A percentile compares a stretch with the other conserved stretches of the same genome.
These are phyloP conservation scores for Neurospora sp. DNA, from an alignment of 495 filamentous ascomycete species.

Conservation along the genomic window DNA sequence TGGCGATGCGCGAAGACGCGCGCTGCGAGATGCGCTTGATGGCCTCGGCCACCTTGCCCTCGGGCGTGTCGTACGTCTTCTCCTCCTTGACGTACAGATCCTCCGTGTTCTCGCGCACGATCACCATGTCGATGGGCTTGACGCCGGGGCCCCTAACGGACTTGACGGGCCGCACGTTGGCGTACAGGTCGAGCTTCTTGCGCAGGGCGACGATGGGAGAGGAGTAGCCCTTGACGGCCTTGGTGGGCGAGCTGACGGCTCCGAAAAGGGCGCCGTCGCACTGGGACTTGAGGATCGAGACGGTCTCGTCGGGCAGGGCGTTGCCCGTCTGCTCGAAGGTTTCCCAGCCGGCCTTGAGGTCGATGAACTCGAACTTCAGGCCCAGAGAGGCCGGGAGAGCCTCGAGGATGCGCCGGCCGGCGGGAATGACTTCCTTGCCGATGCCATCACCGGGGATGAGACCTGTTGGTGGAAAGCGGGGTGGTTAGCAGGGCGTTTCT, in stretches of 20 bases:
- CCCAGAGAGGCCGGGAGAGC: constrained; percentile 71
- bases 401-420: constrained; percentile 82
- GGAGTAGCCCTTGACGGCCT: constrained; percentile 85
- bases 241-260: constrained; percentile 86
- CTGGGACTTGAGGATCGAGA: constrained; percentile 72
- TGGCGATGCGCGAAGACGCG: background rate
- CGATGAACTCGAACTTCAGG: constrained; percentile 86
- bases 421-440: constrained; percentile 95
- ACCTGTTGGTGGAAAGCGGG: constrained; percentile 39
- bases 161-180: constrained; percentile 96
- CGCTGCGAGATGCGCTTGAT: background rate
- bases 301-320: constrained; percentile 83
- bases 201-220: constrained; percentile 95
- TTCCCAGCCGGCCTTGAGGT: constrained; percentile 86
- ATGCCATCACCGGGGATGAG: constrained; percentile 98
- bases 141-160: constrained; percentile 46
- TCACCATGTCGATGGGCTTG: constrained; percentile 34
- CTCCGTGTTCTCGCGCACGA: background rate
- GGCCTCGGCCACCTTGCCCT: background rate
- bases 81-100: background rate
- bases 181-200: constrained; percentile 90
- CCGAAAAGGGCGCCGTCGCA: constrained; percentile 96
- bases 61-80: background rate
- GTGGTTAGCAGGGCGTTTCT: background rate
- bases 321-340: constrained; percentile 81